Evolutionary conservation across 495 filamentous ascomycete species (phyloP).

Genomic region (Talaromyces ruber): DNA sequence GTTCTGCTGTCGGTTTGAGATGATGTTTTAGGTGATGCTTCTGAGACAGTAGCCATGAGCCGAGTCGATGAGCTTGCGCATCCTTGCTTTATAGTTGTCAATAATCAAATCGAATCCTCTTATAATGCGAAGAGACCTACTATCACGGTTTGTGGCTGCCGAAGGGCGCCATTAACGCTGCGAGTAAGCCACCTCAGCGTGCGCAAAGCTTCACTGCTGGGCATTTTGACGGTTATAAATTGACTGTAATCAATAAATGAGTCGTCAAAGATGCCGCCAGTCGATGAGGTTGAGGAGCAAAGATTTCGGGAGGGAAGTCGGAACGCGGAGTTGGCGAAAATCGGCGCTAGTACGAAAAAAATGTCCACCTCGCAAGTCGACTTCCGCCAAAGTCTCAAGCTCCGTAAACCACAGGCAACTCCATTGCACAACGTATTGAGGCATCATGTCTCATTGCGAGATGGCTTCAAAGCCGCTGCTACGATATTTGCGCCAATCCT

Average conservation of each 20-base stretch:
- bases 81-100: slow-evolving; percentile 29
- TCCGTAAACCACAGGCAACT: slow-evolving; percentile 14
- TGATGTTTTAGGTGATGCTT: slow-evolving; percentile 24
- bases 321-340: slow-evolving; percentile 1
- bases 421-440: slow-evolving; percentile 5
- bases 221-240: slow-evolving; percentile 20
- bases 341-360: slow-evolving; percentile 13
- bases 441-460: slow-evolving; percentile 58
- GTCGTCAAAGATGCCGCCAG: background rate
- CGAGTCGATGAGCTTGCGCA: slow-evolving; percentile 41
- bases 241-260: background rate
- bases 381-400: background rate
- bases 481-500: slow-evolving; percentile 48
- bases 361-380: slow-evolving; percentile 6
- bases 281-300: background rate
- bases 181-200: slow-evolving; percentile 33
- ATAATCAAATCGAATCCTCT: slow-evolving; percentile 1
- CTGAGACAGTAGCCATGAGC: slow-evolving; percentile 72
- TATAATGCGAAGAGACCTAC: slow-evolving; percentile 19
- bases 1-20: slow-evolving; percentile 19
- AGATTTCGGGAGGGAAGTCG: background rate
- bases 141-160: slow-evolving; percentile 36
- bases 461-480: slow-evolving; percentile 59
- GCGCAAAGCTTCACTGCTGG: slow-evolving; percentile 26
- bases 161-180: slow-evolving; percentile 32